These are phyloP conservation scores for Trichophyton mentagrophytes DNA, from an alignment of 2,329 filamentous ascomycete genomes.

Conservation along the genomic window DNA sequence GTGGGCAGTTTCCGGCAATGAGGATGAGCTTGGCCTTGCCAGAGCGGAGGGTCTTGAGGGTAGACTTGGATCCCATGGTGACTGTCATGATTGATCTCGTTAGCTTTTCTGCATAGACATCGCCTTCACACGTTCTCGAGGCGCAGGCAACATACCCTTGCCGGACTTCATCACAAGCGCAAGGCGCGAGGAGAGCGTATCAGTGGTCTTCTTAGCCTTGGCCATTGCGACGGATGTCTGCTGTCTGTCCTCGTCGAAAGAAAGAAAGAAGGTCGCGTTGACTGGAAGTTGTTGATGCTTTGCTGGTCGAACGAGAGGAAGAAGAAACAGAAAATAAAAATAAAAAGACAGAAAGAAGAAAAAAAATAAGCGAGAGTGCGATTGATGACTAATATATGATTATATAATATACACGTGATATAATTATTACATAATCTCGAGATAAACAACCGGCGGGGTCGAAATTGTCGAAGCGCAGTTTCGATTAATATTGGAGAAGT, in stretches of 20 bases:
- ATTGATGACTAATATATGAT: background rate
- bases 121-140: background rate
- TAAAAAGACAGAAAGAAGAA: too few relatives aligned
- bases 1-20: slow-evolving; percentile 90
- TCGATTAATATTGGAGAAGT: too few relatives aligned
- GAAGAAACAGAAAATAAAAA: background rate
- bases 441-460: too few relatives aligned
- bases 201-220: slow-evolving; percentile 66
- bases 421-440: too few relatives aligned
- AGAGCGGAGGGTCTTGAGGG: slow-evolving; percentile 76
- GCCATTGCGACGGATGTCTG: slow-evolving; percentile 7
- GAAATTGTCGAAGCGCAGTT: too few relatives aligned
- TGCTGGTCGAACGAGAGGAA: background rate
- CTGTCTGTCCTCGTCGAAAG: background rate
- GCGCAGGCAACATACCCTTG: slow-evolving; percentile 38
- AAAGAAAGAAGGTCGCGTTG: background rate
- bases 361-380: background rate
- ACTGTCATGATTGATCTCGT: slow-evolving; percentile 39
- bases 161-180: slow-evolving; percentile 55
- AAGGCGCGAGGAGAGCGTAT: slow-evolving; percentile 61
- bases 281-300: background rate
- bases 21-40: slow-evolving; percentile 99
- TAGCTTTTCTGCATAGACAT: background rate
- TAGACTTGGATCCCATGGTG: slow-evolving; percentile 81
- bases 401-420: background rate